A percentile compares a stretch with the other conserved stretches of the same genome.
Conservation (phyloP, 2,329 filamentous ascomycete genomes). For the Thielaviopsis populi region DNA sequence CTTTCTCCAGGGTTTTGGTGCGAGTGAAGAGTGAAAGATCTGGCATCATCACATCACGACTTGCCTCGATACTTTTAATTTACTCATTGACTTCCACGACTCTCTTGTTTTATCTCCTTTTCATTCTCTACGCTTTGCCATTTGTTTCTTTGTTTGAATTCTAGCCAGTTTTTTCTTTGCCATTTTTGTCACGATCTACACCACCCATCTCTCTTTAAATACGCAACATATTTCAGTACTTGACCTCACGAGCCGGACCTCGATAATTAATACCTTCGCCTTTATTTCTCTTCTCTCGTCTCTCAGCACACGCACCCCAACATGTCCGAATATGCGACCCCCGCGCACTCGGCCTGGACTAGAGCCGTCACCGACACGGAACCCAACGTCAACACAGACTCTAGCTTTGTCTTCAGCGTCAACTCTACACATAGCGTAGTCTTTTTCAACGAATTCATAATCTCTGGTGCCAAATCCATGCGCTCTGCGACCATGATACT, state of each 20-base stretch:
- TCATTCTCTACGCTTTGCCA: background rate
- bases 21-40: conserved; percentile 15
- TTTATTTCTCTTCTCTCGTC: background rate
- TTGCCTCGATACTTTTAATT: background rate
- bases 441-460: conserved; percentile 36
- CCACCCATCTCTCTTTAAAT: background rate
- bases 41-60: conserved; percentile 14
- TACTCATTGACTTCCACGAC: background rate
- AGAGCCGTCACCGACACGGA: conserved; percentile 4
- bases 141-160: conserved; percentile 8
- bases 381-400: conserved; percentile 17
- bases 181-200: background rate
- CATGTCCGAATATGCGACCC: conserved; percentile 9
- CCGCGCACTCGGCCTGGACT: conserved; percentile 6
- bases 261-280: conserved; percentile 3
- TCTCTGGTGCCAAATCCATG: conserved; percentile 40
- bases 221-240: background rate
- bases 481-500: conserved; percentile 47
- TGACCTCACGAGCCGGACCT: background rate
- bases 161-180: conserved; percentile 5
- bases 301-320: background rate
- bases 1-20: conserved; percentile 10
- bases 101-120: background rate
- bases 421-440: conserved; percentile 29
- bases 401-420: conserved; percentile 19